Conservation (phyloP, 1,284 basidiomycete species). For the Naganishia sp. region DNA sequence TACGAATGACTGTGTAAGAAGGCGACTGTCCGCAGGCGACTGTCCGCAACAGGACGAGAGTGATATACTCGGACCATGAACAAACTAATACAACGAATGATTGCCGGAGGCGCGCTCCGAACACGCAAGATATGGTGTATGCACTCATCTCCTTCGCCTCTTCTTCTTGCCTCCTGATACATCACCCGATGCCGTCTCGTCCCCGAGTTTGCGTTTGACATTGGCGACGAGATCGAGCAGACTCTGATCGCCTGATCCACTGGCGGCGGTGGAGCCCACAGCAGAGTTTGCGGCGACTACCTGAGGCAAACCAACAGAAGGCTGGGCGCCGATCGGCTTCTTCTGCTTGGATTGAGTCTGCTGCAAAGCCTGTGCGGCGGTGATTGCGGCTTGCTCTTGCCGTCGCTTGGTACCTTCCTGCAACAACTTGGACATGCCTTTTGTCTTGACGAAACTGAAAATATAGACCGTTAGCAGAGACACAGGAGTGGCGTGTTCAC, state of each 20-base stretch:
- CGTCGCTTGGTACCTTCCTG: slow-evolving; percentile 60
- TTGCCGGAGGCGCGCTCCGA: no score
- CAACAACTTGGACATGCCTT: slow-evolving; percentile 78
- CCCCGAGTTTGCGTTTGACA: slow-evolving; percentile 71
- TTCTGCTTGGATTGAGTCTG: slow-evolving; percentile 47
- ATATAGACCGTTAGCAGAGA: slow-evolving; percentile 16
- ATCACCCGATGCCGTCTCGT: slow-evolving; percentile 1
- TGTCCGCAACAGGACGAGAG: no score
- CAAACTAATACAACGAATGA: no score
- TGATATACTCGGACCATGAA: no score
- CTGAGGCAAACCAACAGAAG: slow-evolving; percentile 23
- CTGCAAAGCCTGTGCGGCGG: slow-evolving; percentile 14
- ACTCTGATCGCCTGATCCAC: slow-evolving; percentile 52
- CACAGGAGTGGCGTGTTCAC: slow-evolving; percentile 1
- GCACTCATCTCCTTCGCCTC: slow-evolving; percentile 39
- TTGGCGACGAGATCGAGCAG: slow-evolving; percentile 74
- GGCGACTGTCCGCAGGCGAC: no score
- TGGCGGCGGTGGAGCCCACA: neutral
- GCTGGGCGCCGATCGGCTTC: slow-evolving; percentile 33
- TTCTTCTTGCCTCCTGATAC: slow-evolving; percentile 35
- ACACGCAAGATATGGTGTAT: neutral
- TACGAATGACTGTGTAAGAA: no score
- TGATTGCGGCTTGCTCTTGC: slow-evolving; percentile 44
- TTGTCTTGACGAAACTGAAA: slow-evolving; percentile 81
- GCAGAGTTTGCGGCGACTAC: slow-evolving; percentile 22